A percentile compares a stretch with the other conserved stretches of the same genome.
These are phyloP conservation scores for Thalassiosira profunda DNA, from an alignment of 108 stramenopile species.

Conservation along the genomic window DNA sequence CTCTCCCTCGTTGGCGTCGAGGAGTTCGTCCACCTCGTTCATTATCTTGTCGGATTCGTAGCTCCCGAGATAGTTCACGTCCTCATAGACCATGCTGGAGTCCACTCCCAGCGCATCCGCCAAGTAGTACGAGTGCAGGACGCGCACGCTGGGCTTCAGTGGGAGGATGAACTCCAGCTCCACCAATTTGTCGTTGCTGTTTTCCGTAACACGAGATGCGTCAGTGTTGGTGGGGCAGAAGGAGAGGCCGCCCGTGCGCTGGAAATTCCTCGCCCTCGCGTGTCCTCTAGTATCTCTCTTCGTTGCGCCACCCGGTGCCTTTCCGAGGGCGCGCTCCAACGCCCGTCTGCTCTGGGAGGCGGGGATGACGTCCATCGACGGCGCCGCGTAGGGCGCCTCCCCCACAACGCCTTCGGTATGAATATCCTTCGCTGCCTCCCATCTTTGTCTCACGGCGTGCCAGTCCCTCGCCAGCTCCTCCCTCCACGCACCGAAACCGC, in stretches of 20 bases:
- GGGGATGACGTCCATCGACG: conserved; percentile 40
- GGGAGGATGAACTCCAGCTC: conserved; percentile 41
- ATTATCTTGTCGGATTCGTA: conserved; percentile 25
- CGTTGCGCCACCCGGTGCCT: too few species aligned
- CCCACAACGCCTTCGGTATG: neutral
- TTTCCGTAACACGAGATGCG: neutral
- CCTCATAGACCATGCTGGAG: conserved; percentile 4
- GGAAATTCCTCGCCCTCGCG: conserved; percentile 6
- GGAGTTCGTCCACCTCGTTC: conserved; percentile 26
- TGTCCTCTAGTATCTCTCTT: conserved; percentile 13
- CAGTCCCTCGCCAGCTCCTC: conserved; percentile 21
- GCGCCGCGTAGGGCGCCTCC: conserved; percentile 26
- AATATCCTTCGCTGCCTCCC: neutral
- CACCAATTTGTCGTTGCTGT: conserved; percentile 9
- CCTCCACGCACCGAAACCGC: conserved; percentile 19
- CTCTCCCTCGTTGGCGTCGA: neutral
- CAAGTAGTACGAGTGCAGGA: conserved; percentile 36
- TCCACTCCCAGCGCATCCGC: conserved; percentile 35
- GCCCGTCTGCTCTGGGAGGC: neutral
- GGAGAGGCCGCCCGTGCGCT: conserved; percentile 15
- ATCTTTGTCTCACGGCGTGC: neutral
- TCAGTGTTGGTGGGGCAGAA: conserved; percentile 23
- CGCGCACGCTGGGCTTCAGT: conserved; percentile 26
- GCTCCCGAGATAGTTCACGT: conserved; percentile 3
- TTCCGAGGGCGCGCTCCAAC: conserved; percentile 5